Percentiles rank a stretch among this genome's conserved stretches.
Evolutionary conservation across 805 yeast species (phyloP).

Genomic region (Kregervanrija pseudodelftensis): DNA sequence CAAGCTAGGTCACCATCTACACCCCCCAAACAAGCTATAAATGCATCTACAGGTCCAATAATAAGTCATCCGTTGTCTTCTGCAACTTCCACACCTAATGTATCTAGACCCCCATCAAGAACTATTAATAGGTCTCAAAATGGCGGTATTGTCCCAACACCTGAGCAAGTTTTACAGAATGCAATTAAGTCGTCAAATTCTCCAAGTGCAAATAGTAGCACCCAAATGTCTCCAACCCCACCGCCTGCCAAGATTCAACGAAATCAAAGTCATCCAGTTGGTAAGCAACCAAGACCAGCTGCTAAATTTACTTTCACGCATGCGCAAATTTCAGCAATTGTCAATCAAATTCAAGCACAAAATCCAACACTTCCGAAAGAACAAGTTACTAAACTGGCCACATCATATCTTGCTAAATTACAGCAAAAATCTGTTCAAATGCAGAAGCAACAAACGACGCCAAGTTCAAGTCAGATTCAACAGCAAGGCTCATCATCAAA

Average conservation of each 20-base stretch:
- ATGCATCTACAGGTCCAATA: not conserved
- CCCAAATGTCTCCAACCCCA: slow-evolving; percentile 8
- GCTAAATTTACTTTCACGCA: slow-evolving; percentile 38
- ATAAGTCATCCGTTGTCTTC: not conserved
- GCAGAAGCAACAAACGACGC: slow-evolving; percentile 15
- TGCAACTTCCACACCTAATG: too few species aligned
- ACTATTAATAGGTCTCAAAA: not conserved
- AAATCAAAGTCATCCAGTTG: not conserved
- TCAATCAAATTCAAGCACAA: slow-evolving; percentile 57
- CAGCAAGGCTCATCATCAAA: slow-evolving; percentile 13
- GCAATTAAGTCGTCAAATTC: not conserved
- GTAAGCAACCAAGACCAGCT: slow-evolving; percentile 5
- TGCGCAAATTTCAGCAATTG: slow-evolving; percentile 58
- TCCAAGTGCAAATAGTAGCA: not conserved
- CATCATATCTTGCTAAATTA: slow-evolving; percentile 50
- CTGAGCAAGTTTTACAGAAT: slow-evolving; percentile 17
- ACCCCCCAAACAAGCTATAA: not conserved
- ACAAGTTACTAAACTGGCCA: slow-evolving; percentile 61
- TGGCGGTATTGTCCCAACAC: slow-evolving; percentile 15
- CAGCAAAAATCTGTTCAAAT: slow-evolving; percentile 30
- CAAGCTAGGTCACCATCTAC: too few species aligned
- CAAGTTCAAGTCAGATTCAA: slow-evolving; percentile 11
- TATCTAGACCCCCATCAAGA: too few species aligned
- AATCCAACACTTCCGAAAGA: slow-evolving; percentile 57
- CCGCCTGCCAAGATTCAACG: slow-evolving; percentile 1